Evolutionary conservation across 2,329 filamentous ascomycete species (phyloP).

Genomic region (Stachybotrys chlorohalonatus): DNA sequence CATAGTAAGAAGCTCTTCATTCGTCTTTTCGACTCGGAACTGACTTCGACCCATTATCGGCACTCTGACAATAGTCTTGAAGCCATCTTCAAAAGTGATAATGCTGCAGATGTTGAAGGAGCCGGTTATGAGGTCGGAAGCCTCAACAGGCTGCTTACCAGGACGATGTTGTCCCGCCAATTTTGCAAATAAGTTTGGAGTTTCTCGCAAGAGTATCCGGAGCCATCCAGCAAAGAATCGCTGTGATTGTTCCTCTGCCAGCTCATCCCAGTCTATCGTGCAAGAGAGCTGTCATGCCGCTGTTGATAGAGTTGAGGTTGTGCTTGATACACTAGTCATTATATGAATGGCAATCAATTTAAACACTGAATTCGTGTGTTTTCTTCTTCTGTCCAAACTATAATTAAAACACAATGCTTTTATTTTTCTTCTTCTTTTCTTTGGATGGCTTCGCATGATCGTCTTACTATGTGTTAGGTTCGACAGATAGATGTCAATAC

Average conservation of each 20-base stretch:
- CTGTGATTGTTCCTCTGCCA: background rate
- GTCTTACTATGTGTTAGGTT: no score
- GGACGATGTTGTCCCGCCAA: background rate
- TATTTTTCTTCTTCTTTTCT: no score
- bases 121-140: background rate
- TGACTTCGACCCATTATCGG: background rate
- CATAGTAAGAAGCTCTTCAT: background rate
- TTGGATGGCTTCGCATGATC: no score
- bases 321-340: no score
- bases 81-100: conserved; percentile 1
- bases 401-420: no score
- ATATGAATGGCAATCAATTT: no score
- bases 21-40: conserved; percentile 1
- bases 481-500: no score
- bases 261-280: conserved; percentile 1
- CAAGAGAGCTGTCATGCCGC: no score
- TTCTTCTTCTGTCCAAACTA: no score
- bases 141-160: background rate
- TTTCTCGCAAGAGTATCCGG: background rate
- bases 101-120: background rate
- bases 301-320: no score
- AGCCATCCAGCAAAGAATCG: conserved; percentile 1
- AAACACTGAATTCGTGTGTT: no score
- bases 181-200: background rate
- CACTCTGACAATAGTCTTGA: background rate